Base-by-base conservation (phyloP, 345 rosid species). In the Tarenaya hassleriana region DNA sequence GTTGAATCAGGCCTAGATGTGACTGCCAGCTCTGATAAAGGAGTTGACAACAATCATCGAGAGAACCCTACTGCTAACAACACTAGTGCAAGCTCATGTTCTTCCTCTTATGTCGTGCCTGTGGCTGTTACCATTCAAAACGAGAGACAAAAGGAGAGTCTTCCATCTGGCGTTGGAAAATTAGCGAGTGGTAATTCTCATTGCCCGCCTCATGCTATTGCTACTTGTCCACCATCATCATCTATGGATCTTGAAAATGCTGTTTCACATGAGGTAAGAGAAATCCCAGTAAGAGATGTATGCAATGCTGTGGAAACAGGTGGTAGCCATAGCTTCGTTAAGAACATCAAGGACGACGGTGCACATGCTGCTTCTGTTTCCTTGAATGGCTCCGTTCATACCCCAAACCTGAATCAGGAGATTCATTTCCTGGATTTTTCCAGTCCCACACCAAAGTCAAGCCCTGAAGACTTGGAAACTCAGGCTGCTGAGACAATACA, bases 381-480 rank as follows among this genome's bases (percentile, higher is more conserved):
- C 56, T 32, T 61, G 49, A 70, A 65, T 10, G 68, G 72, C 62
- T 48, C 76, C 47, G 63, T 65, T 51, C 84, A 70, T 45, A 69
- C 66, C 42, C 56, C 78, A 13, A 64, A 62, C 43, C 74, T 69
- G 54, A 68, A 68, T 59, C 67, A 68, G 62, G 77, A 71, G 46
- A 69, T 69, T 48, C 69, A 62, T 67, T 68, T 78, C 70, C 69
- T 64, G 35, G 79, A 73, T 65, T 53, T 81, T 52, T 75, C 72
- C 47, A 69, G 75, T 52, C 67, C 82, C 16, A 66, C 67, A 47
- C 66, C 82, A 34, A 76, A 72, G 78, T 67, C 71, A 32, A 63
- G 59, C 61, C 66, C 62, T 42, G 73, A 60, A 57, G 79, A 79
- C 57, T 61, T 64, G 60, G 73, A 77, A 61, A 64, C 47, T 38